phyloP scores from a whole-genome alignment of 768 basidiomycete genomes.

The Guyanaporus albipodus region DNA sequence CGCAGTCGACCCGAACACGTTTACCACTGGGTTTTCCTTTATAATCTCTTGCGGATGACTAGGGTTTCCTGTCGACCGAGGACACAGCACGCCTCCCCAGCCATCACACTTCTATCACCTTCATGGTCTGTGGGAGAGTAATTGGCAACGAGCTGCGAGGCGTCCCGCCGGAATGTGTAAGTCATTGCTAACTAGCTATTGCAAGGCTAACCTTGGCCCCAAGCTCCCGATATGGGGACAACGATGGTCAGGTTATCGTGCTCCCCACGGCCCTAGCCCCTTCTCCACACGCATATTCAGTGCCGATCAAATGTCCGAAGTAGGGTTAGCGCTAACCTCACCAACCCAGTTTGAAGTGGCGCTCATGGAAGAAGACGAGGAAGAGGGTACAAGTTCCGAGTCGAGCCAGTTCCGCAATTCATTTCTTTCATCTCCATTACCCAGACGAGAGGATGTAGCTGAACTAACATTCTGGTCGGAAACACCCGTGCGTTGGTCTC shows the following conservation, averaged over 20 bases:
- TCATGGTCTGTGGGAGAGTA: slow-evolving; percentile 28
- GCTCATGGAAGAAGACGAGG: slow-evolving; percentile 20
- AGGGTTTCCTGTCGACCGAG: slow-evolving; percentile 13
- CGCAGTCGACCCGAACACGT: slow-evolving; percentile 25
- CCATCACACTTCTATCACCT: slow-evolving; percentile 15
- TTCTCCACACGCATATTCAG: slow-evolving; percentile 22
- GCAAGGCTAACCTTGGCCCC: slow-evolving; percentile 7
- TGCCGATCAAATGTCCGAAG: slow-evolving; percentile 19
- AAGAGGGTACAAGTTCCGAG: slow-evolving; percentile 10
- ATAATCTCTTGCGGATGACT: slow-evolving; percentile 24
- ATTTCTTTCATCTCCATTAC: slow-evolving; percentile 9
- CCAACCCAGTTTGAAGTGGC: slow-evolving; percentile 20
- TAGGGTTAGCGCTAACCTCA: slow-evolving; percentile 18
- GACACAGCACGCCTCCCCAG: slow-evolving; percentile 13
- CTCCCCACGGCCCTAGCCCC: slow-evolving; percentile 24
- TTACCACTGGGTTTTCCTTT: slow-evolving; percentile 16
- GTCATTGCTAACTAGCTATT: slow-evolving; percentile 5
- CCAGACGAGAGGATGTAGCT: slow-evolving; percentile 3
- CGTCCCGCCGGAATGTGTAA: slow-evolving; percentile 28
- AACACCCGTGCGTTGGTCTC: neutral
- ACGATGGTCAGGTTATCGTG: slow-evolving; percentile 24
- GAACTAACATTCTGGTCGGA: neutral
- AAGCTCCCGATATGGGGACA: slow-evolving; percentile 34
- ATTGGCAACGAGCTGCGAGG: slow-evolving; percentile 30
- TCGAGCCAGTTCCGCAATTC: slow-evolving; percentile 8